Conservation (phyloP, 805 yeast genomes). For the Wickerhamomyces tratensis region DNA sequence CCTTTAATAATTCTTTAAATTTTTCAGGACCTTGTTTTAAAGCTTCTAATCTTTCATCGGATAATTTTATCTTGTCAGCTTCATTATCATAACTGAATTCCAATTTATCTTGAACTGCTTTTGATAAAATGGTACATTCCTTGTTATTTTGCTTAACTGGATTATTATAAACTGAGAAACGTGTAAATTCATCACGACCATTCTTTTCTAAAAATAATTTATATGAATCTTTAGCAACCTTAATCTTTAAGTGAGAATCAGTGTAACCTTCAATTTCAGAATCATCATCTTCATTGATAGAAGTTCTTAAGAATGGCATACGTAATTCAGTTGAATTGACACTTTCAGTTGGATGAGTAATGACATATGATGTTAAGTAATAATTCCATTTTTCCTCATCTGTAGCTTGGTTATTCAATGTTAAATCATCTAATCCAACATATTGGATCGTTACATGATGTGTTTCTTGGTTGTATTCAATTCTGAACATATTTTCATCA, state of each 20-base stretch:
- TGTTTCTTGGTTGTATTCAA: constrained; percentile 50
- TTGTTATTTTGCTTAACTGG: constrained; percentile 21
- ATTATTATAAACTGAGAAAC: constrained; percentile 41
- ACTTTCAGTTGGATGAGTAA: constrained; percentile 97
- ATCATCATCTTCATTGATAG: constrained; percentile 45
- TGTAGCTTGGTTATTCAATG: constrained; percentile 59
- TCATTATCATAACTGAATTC: constrained; percentile 30
- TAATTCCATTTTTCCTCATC: constrained; percentile 86
- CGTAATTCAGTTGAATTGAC: constrained; percentile 67
- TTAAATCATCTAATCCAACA: constrained; percentile 81
- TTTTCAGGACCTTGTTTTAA: constrained; percentile 14
- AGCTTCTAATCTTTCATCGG: constrained; percentile 14
- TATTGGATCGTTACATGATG: constrained; percentile 62
- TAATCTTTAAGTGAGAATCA: constrained; percentile 65
- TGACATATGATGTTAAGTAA: constrained; percentile 83
- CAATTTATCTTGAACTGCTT: constrained; percentile 20
- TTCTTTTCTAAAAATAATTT: constrained; percentile 71
- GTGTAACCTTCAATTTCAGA: constrained; percentile 49
- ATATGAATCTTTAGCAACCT: constrained; percentile 70
- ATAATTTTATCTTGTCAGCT: constrained; percentile 23
- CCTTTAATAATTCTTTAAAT: constrained; percentile 4
- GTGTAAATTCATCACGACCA: constrained; percentile 70
- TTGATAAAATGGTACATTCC: constrained; percentile 5
- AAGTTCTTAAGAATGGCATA: constrained; percentile 67
- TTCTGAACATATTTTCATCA: constrained; percentile 90